Percentiles rank a stretch among this genome's conserved stretches.
Evolutionary conservation across 2,329 filamentous ascomycete species (phyloP).

Genomic region (Diplocarpon mali): DNA sequence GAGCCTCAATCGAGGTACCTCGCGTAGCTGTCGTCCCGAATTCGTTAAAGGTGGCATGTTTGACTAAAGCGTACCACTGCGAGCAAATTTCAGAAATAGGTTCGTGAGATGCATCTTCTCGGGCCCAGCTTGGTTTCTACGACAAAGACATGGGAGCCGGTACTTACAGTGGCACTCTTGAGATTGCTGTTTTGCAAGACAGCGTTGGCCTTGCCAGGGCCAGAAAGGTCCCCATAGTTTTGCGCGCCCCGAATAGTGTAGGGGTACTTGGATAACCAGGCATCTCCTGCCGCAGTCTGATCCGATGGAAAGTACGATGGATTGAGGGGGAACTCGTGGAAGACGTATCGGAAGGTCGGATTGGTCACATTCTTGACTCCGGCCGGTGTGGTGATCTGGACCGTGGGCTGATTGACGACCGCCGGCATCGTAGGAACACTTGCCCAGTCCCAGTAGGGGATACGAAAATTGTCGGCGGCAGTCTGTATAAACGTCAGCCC

Average conservation of each 20-base stretch:
- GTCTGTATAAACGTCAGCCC: slow-evolving; percentile 23
- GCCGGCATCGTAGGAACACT: slow-evolving; percentile 33
- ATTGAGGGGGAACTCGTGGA: slow-evolving; percentile 30
- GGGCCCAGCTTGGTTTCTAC: too few species aligned
- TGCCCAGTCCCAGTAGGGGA: slow-evolving; percentile 40
- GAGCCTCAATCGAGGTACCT: slow-evolving; percentile 31
- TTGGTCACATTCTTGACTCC: slow-evolving; percentile 31
- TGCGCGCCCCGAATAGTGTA: slow-evolving; percentile 27
- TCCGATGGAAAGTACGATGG: slow-evolving; percentile 29
- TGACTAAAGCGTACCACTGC: slow-evolving; percentile 34
- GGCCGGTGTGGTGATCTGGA: slow-evolving; percentile 24
- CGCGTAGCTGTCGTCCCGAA: slow-evolving; percentile 31
- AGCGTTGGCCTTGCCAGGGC: slow-evolving; percentile 13
- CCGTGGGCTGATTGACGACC: slow-evolving; percentile 23
- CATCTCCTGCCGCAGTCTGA: slow-evolving; percentile 19
- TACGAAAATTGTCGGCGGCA: slow-evolving; percentile 32
- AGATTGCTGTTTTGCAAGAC: slow-evolving; percentile 7
- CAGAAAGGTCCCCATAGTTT: slow-evolving; percentile 7
- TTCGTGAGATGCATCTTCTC: too few species aligned
- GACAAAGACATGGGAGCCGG: too few species aligned
- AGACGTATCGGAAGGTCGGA: slow-evolving; percentile 41
- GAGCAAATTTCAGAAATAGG: background rate
- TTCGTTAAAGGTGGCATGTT: slow-evolving; percentile 28
- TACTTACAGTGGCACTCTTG: slow-evolving; percentile 20
- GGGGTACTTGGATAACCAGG: slow-evolving; percentile 23